A percentile compares a stretch with the other conserved stretches of the same genome.
Conservation (phyloP, 805 yeast species). For the Jamesozyma piceae region DNA sequence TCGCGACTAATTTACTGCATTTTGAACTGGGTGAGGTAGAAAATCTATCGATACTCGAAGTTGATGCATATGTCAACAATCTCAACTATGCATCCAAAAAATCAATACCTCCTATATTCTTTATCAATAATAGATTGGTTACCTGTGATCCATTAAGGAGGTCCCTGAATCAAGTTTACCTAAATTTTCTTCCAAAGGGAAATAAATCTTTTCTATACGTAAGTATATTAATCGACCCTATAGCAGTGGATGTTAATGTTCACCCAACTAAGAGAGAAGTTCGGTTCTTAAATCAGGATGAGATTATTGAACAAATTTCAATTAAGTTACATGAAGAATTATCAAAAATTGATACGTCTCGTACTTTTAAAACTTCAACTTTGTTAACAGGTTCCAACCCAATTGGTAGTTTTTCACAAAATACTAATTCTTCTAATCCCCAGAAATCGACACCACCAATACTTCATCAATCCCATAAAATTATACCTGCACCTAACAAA, state of each 20-base stretch:
- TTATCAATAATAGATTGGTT: conserved; percentile 79
- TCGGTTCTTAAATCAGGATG: conserved; percentile 75
- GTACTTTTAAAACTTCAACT: conserved; percentile 61
- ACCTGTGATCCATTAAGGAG: conserved; percentile 70
- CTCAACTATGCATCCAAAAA: conserved; percentile 64
- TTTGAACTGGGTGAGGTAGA: conserved; percentile 32
- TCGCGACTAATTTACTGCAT: conserved; percentile 56
- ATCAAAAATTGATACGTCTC: conserved; percentile 50
- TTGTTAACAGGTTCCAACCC: conserved; percentile 31
- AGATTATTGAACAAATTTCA: conserved; percentile 59
- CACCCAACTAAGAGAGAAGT: conserved; percentile 96
- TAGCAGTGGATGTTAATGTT: conserved; percentile 79
- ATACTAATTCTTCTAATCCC: not conserved
- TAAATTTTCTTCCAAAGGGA: conserved; percentile 68
- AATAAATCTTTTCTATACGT: conserved; percentile 68
- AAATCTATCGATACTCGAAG: conserved; percentile 42
- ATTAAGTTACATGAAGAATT: conserved; percentile 41
- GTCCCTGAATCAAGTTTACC: conserved; percentile 54
- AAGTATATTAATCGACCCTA: conserved; percentile 55
- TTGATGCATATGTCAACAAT: conserved; percentile 57
- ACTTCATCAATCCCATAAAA: not conserved
- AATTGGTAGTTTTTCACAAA: conserved; percentile 2
- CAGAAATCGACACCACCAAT: not conserved
- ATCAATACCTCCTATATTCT: conserved; percentile 61
- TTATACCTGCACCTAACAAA: conserved; percentile 7